Base-by-base conservation (phyloP, 495 filamentous ascomycete species). In the Daldinia caldariorum region DNA sequence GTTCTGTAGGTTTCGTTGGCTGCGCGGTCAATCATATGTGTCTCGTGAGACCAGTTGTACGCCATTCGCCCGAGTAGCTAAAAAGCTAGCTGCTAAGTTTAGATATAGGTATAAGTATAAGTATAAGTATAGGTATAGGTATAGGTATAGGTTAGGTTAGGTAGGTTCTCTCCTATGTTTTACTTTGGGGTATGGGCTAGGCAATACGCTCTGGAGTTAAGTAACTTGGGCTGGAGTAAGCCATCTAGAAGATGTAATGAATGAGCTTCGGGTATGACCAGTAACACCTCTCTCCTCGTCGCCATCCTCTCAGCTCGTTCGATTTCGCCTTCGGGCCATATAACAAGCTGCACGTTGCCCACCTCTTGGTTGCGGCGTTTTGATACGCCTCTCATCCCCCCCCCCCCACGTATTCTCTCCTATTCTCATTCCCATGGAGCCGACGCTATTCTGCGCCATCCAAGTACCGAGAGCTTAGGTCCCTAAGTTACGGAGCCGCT, bases 21-120 rank as follows among this genome's bases (percentile, higher is more conserved):
- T 14, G 43, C 20, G 47, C 32, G 35, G 60, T 55, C 14, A 49
- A 63, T 45, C 60, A 39, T 63, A 58, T 55, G 65, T 69, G 18
- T 47, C 43, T 47, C 43, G 43, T 47, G 7, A 20, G 41, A 54
- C 54, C 51, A 35, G 10, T 4, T 38, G 29, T 38, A 59, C 22
- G 31, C 18, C 43, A 62, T 62, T 68, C 49, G 58, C 32, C 31
- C 18, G n/a, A 54, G 22, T 49, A 60, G 16, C 55, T 35, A 10
- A 45, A 29, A 61, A 56, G 32, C 22, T 58, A 47, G 47, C 10
- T 47, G 34, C 39, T 41, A 26, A 26, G 26, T 26, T 26, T 26
- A 26, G 26, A 3, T 26, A 26, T n/a, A n/a, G n/a, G n/a, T n/a
- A n/a, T n/a, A n/a, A n/a, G n/a, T n/a, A n/a, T n/a, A n/a, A n/a